Base-by-base conservation (phyloP, 768 basidiomycete genomes). In the Gyrodon lividus region DNA sequence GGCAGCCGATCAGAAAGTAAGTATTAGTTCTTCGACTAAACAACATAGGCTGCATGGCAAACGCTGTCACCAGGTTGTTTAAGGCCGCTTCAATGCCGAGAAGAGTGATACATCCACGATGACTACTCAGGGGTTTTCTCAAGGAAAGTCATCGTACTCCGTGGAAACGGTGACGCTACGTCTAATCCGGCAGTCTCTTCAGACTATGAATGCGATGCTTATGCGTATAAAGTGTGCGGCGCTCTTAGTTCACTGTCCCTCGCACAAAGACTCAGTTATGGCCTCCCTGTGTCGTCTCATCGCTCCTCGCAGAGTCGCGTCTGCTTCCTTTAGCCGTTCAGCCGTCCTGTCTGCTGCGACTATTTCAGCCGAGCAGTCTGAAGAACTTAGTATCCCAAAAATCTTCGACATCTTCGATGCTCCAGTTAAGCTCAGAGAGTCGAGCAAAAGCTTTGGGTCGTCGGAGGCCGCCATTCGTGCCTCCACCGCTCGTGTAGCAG, bases 351-450 rank as follows among this genome's bases (percentile, higher is more conserved):
- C 62, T 24, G 50, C 50, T 23, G 14, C 51, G 4, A 20, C 35
- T 31, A 49, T 59, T 31, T 38, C 57, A 3, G 19, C 41, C 6
- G 41, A 41, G 23, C 26, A 42, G 13, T 44, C 43, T 10, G 52
- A 37, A 14, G 34, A 33, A 35, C 47, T 66, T 20, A 59, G 56
- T 14, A 49, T 66, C 17, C 64, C 65, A 10, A 68, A 67, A 38
- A 76, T 78, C 43, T 73, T 76, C 54, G 79, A 81, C 60, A 78
- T 82, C 51, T 79, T 79, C 58, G 79, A 81, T 51, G 78, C 72
- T 20, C 76, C 78, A 1, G 63, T 65, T 30, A 65, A 64, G 26
- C 71, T 77, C 19, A 68, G 71, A 17, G 73, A 72, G 53, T 72
- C 67, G 26, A 66, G 59, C 52, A 52, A 59, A 47, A 51, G 67